These are phyloP conservation scores for Penicillium paxilli DNA, from an alignment of 495 filamentous ascomycete genomes.

Conservation along the genomic window DNA sequence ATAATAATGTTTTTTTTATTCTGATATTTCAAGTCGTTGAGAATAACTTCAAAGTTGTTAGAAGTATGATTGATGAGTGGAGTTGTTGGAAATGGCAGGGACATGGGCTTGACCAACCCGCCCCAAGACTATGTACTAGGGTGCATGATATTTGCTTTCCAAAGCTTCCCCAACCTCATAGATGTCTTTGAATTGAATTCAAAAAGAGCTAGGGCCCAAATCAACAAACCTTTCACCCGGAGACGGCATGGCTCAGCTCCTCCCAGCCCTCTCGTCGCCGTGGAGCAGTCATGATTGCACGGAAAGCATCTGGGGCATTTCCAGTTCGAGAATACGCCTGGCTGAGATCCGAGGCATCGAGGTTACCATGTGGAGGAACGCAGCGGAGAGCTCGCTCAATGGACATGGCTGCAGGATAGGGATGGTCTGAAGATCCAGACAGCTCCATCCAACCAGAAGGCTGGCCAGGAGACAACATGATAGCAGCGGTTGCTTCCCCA, in stretches of 20 bases:
- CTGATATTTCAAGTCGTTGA: too few species aligned
- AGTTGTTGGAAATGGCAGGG: too few species aligned
- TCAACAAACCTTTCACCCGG: too few species aligned
- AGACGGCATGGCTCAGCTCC: slow-evolving; percentile 32
- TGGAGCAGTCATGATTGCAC: slow-evolving; percentile 77
- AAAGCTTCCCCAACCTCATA: too few species aligned
- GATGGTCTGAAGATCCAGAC: slow-evolving; percentile 52
- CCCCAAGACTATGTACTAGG: too few species aligned
- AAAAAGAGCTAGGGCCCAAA: too few species aligned
- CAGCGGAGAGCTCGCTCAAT: slow-evolving; percentile 71
- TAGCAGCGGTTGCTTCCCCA: slow-evolving; percentile 62
- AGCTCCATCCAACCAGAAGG: slow-evolving; percentile 78
- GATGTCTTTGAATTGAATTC: too few species aligned
- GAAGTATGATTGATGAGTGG: too few species aligned
- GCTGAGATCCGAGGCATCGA: slow-evolving; percentile 69
- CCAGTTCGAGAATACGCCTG: slow-evolving; percentile 76
- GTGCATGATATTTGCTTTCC: too few species aligned
- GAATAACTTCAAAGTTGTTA: too few species aligned
- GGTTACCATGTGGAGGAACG: slow-evolving; percentile 66
- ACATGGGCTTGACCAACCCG: too few species aligned
- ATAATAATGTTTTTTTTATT: too few species aligned
- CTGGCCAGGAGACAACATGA: slow-evolving; percentile 75
- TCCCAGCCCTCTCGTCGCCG: slow-evolving; percentile 72
- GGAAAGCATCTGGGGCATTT: slow-evolving; percentile 69
- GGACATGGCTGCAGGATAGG: slow-evolving; percentile 75